These are phyloP conservation scores for Solanum gandarillasii DNA, from an alignment of 257 asterid genomes.

Conservation along the genomic window DNA sequence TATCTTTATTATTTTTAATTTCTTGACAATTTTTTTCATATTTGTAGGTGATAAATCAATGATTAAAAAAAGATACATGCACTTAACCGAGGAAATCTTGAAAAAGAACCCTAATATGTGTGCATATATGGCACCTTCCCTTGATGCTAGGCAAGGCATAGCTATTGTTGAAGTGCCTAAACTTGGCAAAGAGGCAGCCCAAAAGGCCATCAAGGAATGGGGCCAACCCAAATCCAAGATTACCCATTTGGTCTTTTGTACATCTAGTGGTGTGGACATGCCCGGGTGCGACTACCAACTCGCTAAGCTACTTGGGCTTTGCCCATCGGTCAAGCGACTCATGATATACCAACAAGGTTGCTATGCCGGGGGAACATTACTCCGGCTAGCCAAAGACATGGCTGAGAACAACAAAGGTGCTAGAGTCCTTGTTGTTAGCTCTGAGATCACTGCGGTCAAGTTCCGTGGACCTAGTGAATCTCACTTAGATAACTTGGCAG, in stretches of 20 bases:
- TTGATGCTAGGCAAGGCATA: too few species aligned
- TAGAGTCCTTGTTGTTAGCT: conserved; percentile 52
- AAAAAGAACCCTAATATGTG: too few species aligned
- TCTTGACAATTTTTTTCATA: too few species aligned
- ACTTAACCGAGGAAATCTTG: too few species aligned
- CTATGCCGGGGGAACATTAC: conserved; percentile 59
- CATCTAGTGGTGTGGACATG: conserved; percentile 84
- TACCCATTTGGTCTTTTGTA: conserved; percentile 66
- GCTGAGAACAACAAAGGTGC: conserved; percentile 71
- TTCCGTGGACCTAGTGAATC: conserved; percentile 55
- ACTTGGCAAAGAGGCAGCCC: conserved; percentile 77
- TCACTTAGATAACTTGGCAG: conserved; percentile 46
- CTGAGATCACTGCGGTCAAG: conserved; percentile 41
- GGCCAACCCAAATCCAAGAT: conserved; percentile 77
- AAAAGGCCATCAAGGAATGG: conserved; percentile 76
- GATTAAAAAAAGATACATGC: too few species aligned
- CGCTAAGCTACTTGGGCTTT: conserved; percentile 62
- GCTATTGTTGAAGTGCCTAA: conserved; percentile 43
- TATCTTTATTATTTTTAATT: too few species aligned
- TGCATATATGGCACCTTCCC: too few species aligned
- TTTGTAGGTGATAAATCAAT: too few species aligned
- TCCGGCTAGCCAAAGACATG: conserved; percentile 64
- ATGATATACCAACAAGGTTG: conserved; percentile 85
- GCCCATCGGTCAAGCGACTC: conserved; percentile 51
- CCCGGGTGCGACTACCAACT: conserved; percentile 83